These are phyloP conservation scores for Epichloe gansuensis DNA, from an alignment of 2,329 filamentous ascomycete species.

Conservation along the genomic window DNA sequence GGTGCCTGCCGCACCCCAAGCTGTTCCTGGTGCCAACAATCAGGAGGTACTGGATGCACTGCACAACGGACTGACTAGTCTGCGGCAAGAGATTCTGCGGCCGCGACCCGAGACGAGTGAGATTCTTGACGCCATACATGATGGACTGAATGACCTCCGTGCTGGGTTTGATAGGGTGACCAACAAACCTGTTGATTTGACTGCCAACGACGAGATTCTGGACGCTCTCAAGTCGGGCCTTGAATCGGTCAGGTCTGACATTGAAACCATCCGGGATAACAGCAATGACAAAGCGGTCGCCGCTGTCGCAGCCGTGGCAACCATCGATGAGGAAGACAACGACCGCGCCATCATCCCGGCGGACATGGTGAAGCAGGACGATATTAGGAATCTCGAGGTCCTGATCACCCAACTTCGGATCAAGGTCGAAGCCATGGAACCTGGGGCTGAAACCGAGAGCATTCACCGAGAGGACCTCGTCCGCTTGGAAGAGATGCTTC, in stretches of 20 bases:
- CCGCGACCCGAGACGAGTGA: constrained; percentile 65
- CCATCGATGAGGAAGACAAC: constrained; percentile 11
- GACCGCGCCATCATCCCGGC: constrained; percentile 23
- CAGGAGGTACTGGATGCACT: constrained; percentile 62
- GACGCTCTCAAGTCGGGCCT: constrained; percentile 79
- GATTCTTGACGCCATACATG: constrained; percentile 78
- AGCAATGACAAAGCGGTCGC: constrained; percentile 39
- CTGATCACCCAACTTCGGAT: constrained; percentile 71
- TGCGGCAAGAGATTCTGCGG: constrained; percentile 63
- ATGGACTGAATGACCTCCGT: constrained; percentile 69
- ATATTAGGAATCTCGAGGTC: constrained; percentile 76
- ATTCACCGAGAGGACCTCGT: constrained; percentile 41
- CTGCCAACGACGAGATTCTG: constrained; percentile 78
- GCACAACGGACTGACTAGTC: constrained; percentile 58
- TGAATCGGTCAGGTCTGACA: constrained; percentile 61
- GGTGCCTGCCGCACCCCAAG: constrained; percentile 43
- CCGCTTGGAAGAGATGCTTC: constrained; percentile 41
- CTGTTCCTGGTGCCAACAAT: constrained; percentile 24
- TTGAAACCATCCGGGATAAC: constrained; percentile 60
- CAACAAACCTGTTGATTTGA: constrained; percentile 71
- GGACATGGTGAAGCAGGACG: constrained; percentile 50
- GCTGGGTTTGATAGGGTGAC: constrained; percentile 64
- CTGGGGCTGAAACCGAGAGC: constrained; percentile 20
- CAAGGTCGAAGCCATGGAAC: constrained; percentile 56
- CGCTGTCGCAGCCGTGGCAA: constrained; percentile 44